These are phyloP conservation scores for Kregervanrija delftensis DNA, from an alignment of 805 yeast genomes.

Conservation along the genomic window DNA sequence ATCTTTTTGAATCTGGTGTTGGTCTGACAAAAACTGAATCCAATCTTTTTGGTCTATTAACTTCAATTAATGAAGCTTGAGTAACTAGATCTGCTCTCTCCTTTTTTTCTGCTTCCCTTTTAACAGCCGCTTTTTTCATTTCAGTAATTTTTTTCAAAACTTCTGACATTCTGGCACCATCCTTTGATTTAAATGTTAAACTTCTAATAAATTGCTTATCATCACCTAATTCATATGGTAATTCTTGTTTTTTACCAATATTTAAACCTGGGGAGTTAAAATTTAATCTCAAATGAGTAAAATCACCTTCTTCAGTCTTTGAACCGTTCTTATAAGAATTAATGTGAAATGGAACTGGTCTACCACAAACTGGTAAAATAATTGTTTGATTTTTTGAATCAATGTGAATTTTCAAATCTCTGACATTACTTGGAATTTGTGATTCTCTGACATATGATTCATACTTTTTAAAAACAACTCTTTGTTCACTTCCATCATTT, in stretches of 20 bases:
- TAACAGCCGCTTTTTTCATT: slow-evolving; percentile 83
- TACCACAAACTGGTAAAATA: slow-evolving; percentile 83
- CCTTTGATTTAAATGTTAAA: slow-evolving; percentile 81
- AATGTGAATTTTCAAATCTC: slow-evolving; percentile 79
- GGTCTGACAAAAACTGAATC: slow-evolving; percentile 92
- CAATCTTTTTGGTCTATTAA: slow-evolving; percentile 77
- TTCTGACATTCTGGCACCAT: slow-evolving; percentile 84
- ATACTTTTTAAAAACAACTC: slow-evolving; percentile 79
- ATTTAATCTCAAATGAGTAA: slow-evolving; percentile 81
- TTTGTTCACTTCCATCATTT: slow-evolving; percentile 50
- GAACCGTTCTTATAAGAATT: slow-evolving; percentile 91
- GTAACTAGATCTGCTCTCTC: slow-evolving; percentile 91
- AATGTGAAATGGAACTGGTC: slow-evolving; percentile 97
- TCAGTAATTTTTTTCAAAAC: slow-evolving; percentile 86
- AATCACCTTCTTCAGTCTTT: slow-evolving; percentile 94
- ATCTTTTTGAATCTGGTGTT: slow-evolving; percentile 93
- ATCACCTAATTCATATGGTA: slow-evolving; percentile 86
- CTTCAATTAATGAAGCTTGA: slow-evolving; percentile 81
- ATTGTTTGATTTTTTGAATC: slow-evolving; percentile 86
- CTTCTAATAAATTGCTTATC: slow-evolving; percentile 84
- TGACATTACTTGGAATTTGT: slow-evolving; percentile 79
- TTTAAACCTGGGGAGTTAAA: slow-evolving; percentile 80
- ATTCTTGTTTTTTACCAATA: slow-evolving; percentile 59
- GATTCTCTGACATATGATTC: slow-evolving; percentile 92
- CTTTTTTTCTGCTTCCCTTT: slow-evolving; percentile 84